Conservation (phyloP, 495 filamentous ascomycete genomes). For the Usnea hakonensis region DNA sequence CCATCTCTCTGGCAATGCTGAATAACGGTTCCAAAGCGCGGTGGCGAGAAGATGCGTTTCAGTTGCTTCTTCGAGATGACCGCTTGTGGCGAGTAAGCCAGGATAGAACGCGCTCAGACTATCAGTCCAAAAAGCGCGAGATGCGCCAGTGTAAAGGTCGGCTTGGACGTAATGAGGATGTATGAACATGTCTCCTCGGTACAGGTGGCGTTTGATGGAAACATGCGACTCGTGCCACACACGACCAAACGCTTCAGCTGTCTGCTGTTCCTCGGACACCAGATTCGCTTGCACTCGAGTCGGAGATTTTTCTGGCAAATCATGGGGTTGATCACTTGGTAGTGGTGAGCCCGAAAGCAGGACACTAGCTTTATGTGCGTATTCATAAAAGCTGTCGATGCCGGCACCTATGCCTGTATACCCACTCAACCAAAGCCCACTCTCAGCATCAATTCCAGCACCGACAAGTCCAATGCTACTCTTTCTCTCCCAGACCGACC, state of each 20-base stretch:
- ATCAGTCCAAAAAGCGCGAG: slow-evolving; percentile 85
- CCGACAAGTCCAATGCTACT: slow-evolving; percentile 84
- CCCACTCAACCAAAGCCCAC: slow-evolving; percentile 78
- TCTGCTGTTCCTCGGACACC: slow-evolving; percentile 51
- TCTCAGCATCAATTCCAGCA: slow-evolving; percentile 85
- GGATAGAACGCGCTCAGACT: slow-evolving; percentile 93
- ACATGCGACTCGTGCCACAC: slow-evolving; percentile 82
- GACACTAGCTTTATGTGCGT: slow-evolving; percentile 89
- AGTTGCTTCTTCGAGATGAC: slow-evolving; percentile 83
- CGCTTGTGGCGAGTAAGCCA: slow-evolving; percentile 77
- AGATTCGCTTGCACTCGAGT: neutral
- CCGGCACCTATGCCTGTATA: slow-evolving; percentile 91
- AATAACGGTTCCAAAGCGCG: slow-evolving; percentile 88
- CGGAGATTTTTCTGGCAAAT: slow-evolving; percentile 30
- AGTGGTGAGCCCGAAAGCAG: slow-evolving; percentile 57
- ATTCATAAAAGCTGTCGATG: slow-evolving; percentile 97
- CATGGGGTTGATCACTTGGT: slow-evolving; percentile 6
- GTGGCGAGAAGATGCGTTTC: slow-evolving; percentile 82
- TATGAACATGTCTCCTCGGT: slow-evolving; percentile 55
- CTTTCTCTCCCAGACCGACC: slow-evolving; percentile 84
- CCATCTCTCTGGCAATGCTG: slow-evolving; percentile 90
- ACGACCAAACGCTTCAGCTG: slow-evolving; percentile 65
- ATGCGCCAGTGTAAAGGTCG: slow-evolving; percentile 76
- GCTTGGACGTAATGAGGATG: slow-evolving; percentile 90
- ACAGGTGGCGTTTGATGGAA: slow-evolving; percentile 79